phyloP scores from a whole-genome alignment of 768 basidiomycete species.

The Boletellus emodensis region DNA sequence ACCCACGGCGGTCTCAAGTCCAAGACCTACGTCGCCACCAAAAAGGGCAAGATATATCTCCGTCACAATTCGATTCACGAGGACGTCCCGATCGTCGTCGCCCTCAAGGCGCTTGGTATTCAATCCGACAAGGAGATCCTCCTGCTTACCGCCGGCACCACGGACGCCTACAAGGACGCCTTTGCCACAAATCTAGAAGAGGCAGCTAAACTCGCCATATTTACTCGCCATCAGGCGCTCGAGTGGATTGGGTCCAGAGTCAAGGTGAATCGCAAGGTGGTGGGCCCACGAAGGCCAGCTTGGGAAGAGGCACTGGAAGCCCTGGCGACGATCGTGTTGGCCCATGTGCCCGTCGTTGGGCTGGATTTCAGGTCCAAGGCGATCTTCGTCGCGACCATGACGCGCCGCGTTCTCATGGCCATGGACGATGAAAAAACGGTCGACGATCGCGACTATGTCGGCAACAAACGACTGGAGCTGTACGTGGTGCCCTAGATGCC shows the following conservation, averaged over 20 bases:
- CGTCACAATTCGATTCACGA: constrained; percentile 97
- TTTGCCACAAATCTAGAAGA: constrained; percentile 95
- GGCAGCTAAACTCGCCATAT: constrained; percentile 84
- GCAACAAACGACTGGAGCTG: constrained; percentile 98
- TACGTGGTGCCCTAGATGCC: constrained; percentile 39
- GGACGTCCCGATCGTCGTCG: constrained; percentile 93
- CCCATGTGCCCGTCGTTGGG: constrained; percentile 88
- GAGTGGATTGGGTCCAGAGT: constrained; percentile 95
- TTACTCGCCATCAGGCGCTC: constrained; percentile 89
- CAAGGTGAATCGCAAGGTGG: constrained; percentile 76
- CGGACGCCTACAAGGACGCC: constrained; percentile 78
- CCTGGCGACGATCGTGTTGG: constrained; percentile 94
- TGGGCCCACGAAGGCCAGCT: constrained; percentile 78
- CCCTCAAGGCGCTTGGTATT: constrained; percentile 93
- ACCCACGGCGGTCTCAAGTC: constrained; percentile 87
- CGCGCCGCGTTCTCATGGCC: constrained; percentile 90
- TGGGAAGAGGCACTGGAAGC: constrained; percentile 97
- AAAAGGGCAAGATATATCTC: constrained; percentile 92
- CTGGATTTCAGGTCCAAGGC: constrained; percentile 92
- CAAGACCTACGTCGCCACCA: constrained; percentile 95
- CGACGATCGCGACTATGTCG: constrained; percentile 98
- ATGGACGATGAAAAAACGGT: constrained; percentile 97
- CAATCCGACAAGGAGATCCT: constrained; percentile 98
- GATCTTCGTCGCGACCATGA: constrained; percentile 97
- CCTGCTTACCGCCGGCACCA: constrained; percentile 86